Base-by-base conservation (phyloP, 192 early-diverging fungal species). In the Umbelopsis ramanniana region DNA sequence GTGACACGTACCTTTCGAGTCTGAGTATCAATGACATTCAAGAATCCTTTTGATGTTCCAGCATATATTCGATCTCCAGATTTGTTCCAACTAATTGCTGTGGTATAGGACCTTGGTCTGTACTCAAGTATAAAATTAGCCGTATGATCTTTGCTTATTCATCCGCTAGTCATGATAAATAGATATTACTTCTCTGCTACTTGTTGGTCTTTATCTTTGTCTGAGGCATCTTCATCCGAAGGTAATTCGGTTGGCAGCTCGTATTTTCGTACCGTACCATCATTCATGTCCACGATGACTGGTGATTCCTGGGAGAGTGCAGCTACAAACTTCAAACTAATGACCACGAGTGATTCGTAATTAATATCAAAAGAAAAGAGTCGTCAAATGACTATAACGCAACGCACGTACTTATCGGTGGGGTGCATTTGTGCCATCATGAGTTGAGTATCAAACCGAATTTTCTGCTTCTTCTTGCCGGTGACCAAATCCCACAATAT, bases 401-500 rank as follows among this genome's bases (percentile, higher is more conserved):
- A 6, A 76, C 17, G 79, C 76, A 71, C 73, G 48, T 79, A 90
- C 89, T 87, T 90, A 80, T 93, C 87, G 67, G 85, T 88, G 17
- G 96, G 93, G 74, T 96, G 93, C 76, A 96, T 84, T 47, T 89
- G 87, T 0, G 93, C 93, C 67, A 82, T 85, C 19, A 89, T 73
- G 10, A 96, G 82, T 1, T 90, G 84, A 0, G 92, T 91, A 46
- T 83, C 82, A 71, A 95, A 95, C 68, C 86, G 81, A 14, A 92
- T 83, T 6, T 84, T 88, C 29, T 86, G 68, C 54, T 82, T 76
- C 38, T 86, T 77, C 6, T 81, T 66, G 7, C 85, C 89, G 38
- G 82, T 76, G 17, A 86, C 71, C 52, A 96, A 70, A 77, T 98
- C 95, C 96, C 96, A 98, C 10, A 94, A 79, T 38, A 96, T 93